Conservation (phyloP, 2,329 filamentous ascomycete genomes). For the Cercospora sp. region DNA sequence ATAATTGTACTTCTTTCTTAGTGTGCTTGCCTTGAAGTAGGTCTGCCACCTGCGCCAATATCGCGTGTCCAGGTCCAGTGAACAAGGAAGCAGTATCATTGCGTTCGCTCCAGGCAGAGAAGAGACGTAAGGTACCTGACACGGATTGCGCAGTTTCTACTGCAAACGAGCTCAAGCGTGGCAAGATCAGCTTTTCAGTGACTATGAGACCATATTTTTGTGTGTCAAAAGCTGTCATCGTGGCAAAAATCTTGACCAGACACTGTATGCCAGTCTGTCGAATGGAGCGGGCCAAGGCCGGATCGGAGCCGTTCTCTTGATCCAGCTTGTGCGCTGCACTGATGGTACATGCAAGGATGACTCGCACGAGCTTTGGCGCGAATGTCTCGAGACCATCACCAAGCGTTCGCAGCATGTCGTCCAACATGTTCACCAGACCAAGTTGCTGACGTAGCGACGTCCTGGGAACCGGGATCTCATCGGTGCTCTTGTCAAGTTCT, state of each 20-base stretch:
- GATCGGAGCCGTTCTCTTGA: constrained; percentile 36
- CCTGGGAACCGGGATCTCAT: neutral
- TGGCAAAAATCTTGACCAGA: constrained; percentile 73
- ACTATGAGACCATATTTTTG: constrained; percentile 68
- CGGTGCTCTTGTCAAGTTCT: constrained; percentile 36
- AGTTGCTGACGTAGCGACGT: constrained; percentile 69
- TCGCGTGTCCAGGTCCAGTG: constrained; percentile 56
- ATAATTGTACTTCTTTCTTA: constrained; percentile 83
- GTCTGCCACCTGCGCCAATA: constrained; percentile 71
- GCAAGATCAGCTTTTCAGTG: constrained; percentile 72
- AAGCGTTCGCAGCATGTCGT: constrained; percentile 81
- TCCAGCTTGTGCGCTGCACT: constrained; percentile 41
- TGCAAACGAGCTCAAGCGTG: constrained; percentile 74
- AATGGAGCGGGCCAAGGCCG: constrained; percentile 64
- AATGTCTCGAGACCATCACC: constrained; percentile 71
- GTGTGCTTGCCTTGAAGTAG: constrained; percentile 70
- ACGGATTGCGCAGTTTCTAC: constrained; percentile 86
- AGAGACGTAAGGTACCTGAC: constrained; percentile 76
- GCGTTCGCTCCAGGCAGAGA: constrained; percentile 76
- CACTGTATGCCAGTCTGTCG: constrained; percentile 79
- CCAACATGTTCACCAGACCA: constrained; percentile 88
- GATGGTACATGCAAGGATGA: constrained; percentile 72
- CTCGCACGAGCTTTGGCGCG: constrained; percentile 67
- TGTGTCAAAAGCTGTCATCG: constrained; percentile 71
- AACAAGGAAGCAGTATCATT: constrained; percentile 69